phyloP scores from a whole-genome alignment of 805 yeast genomes.

The Metschnikowia cerradonensis region DNA sequence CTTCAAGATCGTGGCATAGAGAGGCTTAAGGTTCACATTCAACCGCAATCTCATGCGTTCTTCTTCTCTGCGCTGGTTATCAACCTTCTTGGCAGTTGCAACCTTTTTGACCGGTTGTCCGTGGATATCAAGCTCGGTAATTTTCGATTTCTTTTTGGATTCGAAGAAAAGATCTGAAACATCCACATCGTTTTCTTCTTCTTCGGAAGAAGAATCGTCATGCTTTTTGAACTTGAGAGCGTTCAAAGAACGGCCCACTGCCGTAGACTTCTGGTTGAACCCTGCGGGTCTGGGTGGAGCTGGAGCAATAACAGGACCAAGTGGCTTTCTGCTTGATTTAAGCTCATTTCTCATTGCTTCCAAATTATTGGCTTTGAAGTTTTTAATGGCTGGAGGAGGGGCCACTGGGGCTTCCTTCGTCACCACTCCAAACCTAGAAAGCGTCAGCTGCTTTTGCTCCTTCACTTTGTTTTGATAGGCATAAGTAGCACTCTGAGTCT shows the following conservation, averaged over 20 bases:
- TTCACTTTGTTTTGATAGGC: constrained; percentile 21
- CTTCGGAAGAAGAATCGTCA: constrained; percentile 31
- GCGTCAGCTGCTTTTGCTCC: constrained; percentile 32
- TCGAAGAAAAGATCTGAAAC: constrained; percentile 40
- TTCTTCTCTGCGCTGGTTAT: constrained; percentile 50
- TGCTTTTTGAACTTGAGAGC: constrained; percentile 26
- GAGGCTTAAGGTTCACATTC: constrained; percentile 70
- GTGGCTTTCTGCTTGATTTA: constrained; percentile 18
- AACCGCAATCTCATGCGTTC: constrained; percentile 75
- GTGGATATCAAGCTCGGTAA: constrained; percentile 41
- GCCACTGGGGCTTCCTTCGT: constrained; percentile 32
- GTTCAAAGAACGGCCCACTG: constrained; percentile 38
- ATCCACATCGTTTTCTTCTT: constrained; percentile 33
- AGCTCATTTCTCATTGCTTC: constrained; percentile 34
- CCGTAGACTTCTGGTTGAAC: constrained; percentile 36
- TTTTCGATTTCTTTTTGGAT: constrained; percentile 31
- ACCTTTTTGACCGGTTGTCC: constrained; percentile 34
- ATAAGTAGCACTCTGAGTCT: constrained; percentile 3
- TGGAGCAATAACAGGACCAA: constrained; percentile 27
- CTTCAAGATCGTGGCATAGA: constrained; percentile 61
- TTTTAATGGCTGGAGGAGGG: constrained; percentile 29
- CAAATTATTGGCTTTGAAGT: constrained; percentile 27
- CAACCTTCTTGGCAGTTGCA: constrained; percentile 27
- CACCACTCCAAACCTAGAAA: constrained; percentile 33
- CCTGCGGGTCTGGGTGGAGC: constrained; percentile 55